Evolutionary conservation across 441 rosid species (phyloP).

Genomic region (Eutrema salsugineum): DNA sequence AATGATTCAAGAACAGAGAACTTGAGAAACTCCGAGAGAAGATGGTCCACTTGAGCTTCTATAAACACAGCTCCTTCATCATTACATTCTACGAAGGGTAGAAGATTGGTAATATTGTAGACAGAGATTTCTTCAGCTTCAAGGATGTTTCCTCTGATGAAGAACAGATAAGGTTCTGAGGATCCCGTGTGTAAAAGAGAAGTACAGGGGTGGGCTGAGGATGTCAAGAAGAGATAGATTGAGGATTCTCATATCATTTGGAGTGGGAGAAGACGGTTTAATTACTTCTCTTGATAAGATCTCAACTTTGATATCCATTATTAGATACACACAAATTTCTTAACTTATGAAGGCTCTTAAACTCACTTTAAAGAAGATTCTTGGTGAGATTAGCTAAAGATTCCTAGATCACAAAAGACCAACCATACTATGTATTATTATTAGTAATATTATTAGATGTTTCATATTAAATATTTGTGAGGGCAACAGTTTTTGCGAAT

Average conservation of each 20-base stretch:
- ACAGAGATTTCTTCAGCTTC: slow-evolving; percentile 35
- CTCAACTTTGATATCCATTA: slow-evolving; percentile 25
- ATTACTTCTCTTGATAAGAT: slow-evolving; percentile 31
- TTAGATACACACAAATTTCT: slow-evolving; percentile 6
- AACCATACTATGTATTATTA: neutral
- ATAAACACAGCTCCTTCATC: slow-evolving; percentile 36
- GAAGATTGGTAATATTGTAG: slow-evolving; percentile 28
- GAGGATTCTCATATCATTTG: slow-evolving; percentile 22
- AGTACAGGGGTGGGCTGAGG: slow-evolving; percentile 18
- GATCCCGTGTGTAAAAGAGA: slow-evolving; percentile 24
- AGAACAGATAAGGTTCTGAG: neutral
- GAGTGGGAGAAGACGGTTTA: slow-evolving; percentile 34
- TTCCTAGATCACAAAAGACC: slow-evolving; percentile 20
- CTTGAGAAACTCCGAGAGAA: slow-evolving; percentile 22
- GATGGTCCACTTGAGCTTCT: slow-evolving; percentile 27
- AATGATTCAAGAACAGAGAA: slow-evolving; percentile 26
- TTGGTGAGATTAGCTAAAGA: slow-evolving; percentile 6
- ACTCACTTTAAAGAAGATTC: slow-evolving; percentile 5
- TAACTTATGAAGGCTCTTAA: neutral
- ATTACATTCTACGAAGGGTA: slow-evolving; percentile 32
- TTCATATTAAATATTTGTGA: neutral
- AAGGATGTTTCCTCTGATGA: slow-evolving; percentile 20
- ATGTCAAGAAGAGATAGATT: slow-evolving; percentile 35
- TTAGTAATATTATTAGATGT: no score
- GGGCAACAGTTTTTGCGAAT: no score